Base-by-base conservation (phyloP, 495 filamentous ascomycete genomes). In the Geoglossum glabrum region DNA sequence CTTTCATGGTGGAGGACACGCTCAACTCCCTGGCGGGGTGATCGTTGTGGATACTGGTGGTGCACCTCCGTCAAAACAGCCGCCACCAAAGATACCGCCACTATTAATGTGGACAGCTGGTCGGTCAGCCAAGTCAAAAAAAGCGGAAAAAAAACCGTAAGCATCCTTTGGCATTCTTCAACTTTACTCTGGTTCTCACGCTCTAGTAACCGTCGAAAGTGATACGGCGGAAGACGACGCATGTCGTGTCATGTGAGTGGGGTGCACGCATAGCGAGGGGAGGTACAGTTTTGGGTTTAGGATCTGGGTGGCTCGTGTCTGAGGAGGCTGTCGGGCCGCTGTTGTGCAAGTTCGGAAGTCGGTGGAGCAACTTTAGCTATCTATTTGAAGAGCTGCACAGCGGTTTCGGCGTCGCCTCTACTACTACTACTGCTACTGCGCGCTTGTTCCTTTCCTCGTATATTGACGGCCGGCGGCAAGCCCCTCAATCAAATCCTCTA, bases 81-180 rank as follows among this genome's bases (percentile, higher is more conserved):
- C 30, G 25, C 26, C 57, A 26, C 26, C 21, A 13, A 60, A 60
- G 47, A 38, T 58, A 34, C 46, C 54, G 17, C 59, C 59, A 10
- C 30, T 60, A 27, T 49, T 58, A 30, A 47, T 56, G 54, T 60
- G 59, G 59, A 46, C 59, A 13, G 54, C 59, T 15, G 59, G 59
- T 46, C 52, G 59, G 30, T 40, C 46, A 23, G 21, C 23, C 3
- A 38, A 57, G 59, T 57, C 59, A 52, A 58, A 58, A 60, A 60
- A 60, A 60, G 57, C 23, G 26, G 38, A 52, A 31, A 58, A 60
- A 60, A 60, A 50, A 60, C 59, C 59, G 59, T 55, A 60, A 59
- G 55, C 38, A 38, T 52, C 49, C 19, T 21, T 50, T 52, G 56
- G 26, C 17, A 25, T 10, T n/a, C 33, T 25, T 11, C 54, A 28